Evolutionary conservation across 768 basidiomycete genomes (phyloP).

Genomic region (Leccinum ochraceum): DNA sequence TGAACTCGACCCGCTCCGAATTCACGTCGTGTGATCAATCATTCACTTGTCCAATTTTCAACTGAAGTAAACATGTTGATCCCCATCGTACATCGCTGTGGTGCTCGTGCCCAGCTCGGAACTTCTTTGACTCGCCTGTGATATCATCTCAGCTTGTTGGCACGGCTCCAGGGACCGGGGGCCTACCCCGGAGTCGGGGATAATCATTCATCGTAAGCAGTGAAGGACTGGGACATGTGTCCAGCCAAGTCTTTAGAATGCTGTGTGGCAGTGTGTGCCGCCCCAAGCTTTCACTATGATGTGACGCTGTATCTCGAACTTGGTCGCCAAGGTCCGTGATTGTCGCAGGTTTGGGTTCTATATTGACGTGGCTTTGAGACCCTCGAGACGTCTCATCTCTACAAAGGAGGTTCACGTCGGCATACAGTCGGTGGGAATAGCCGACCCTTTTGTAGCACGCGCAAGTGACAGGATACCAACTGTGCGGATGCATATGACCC

Average conservation of each 20-base stretch:
- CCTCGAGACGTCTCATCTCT: background rate
- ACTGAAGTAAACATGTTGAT: background rate
- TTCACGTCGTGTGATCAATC: background rate
- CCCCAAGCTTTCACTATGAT: background rate
- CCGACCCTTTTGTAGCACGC: background rate
- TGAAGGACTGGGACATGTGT: background rate
- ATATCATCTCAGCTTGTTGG: background rate
- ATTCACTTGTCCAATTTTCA: background rate
- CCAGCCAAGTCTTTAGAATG: background rate
- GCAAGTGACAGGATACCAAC: slow-evolving; percentile 11
- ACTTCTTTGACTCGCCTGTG: background rate
- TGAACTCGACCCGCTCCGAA: too few relatives aligned
- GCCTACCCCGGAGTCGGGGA: background rate
- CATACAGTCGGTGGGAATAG: background rate
- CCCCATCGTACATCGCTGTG: background rate
- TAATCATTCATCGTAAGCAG: background rate
- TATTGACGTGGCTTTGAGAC: slow-evolving; percentile 2
- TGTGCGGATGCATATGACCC: background rate
- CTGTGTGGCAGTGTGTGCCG: background rate
- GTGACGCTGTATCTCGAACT: background rate
- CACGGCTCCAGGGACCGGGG: background rate
- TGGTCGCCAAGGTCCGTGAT: background rate
- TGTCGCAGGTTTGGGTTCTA: background rate
- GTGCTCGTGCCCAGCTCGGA: background rate
- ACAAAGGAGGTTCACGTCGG: background rate